Percentiles rank a stretch among this genome's conserved stretches.
Conservation (phyloP, 306 rosid genomes). For the Sesbania bispinosa region DNA sequence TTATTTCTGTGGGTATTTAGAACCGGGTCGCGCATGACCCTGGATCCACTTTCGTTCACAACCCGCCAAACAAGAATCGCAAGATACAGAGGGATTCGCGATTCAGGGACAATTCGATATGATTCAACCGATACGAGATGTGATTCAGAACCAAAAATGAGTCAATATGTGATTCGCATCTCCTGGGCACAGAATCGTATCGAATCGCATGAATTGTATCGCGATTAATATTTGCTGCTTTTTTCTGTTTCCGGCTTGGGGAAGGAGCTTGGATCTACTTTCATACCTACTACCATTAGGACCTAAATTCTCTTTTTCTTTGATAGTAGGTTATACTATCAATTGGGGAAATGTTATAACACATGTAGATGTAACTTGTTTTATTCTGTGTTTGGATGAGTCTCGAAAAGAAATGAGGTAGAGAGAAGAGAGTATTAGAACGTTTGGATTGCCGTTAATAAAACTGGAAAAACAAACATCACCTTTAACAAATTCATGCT, state of each 20-base stretch:
- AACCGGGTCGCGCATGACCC: no score
- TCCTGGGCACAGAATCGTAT: no score
- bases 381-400: not conserved
- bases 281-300: not conserved
- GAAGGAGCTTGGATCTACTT: not conserved
- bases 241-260: not conserved
- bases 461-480: not conserved
- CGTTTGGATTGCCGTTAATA: no score
- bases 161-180: no score
- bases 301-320: not conserved
- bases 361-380: not conserved
- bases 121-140: no score
- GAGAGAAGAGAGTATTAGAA: not conserved
- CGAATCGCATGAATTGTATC: no score
- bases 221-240: not conserved
- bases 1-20: no score
- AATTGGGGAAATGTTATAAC: not conserved
- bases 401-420: not conserved
- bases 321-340: not conserved
- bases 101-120: no score
- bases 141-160: no score
- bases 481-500: not conserved
- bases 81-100: no score
- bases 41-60: no score
- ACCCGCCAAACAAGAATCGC: no score